Evolutionary conservation across 2,329 filamentous ascomycete species (phyloP), one percentile per base, ranked within the genome.

Genomic region (Sporothrix mexicana): DNA sequence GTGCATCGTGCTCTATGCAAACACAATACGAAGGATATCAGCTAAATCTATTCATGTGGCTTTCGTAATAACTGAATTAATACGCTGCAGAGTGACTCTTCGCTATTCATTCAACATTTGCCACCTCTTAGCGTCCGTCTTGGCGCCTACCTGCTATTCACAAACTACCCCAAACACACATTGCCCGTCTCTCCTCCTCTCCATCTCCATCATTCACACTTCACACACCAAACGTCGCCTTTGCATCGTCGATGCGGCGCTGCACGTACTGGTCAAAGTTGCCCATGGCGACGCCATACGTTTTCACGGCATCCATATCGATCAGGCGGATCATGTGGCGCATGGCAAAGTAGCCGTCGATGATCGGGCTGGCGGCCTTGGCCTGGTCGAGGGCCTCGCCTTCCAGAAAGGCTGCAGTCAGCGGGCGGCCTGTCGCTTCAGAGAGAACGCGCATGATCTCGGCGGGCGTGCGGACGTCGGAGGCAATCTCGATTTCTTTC

Each of bases 391-490:
- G 23, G 17, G 20, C 49, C 9, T 67, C 43, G 9, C 55, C 71
- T 8, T 55, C 41, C 23, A 72, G 12, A 23, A 67, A 72, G 2
- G 43, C n/a, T 3, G 67, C 67, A 36, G 23, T 12, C 5, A 69
- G 36, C 3, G 30, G 30, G 7, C 30, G 49, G 4, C 69, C 69
- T 2, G 69, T 62, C 5, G 69, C 55, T 3, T 36, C 25, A 9
- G 66, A 62, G 9, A 69, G 45, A 1, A 53, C 15, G 3, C 43
- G 7, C 5, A 64, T 15, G 12, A 69, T 51, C 20, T 69, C 55
- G 8, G 30, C 20, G 13, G 71, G 71, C 36, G 71, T 66, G 10
- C 64, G 55, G 25, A 72, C 64, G 30, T 72, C 71, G 20, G 13
- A 64, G 25, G 25, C 66, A 15, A 72, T 6, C 6, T 51, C 71